Evolutionary conservation across 2,329 filamentous ascomycete genomes (phyloP).

Genomic region (Trichoderma polysporum): DNA sequence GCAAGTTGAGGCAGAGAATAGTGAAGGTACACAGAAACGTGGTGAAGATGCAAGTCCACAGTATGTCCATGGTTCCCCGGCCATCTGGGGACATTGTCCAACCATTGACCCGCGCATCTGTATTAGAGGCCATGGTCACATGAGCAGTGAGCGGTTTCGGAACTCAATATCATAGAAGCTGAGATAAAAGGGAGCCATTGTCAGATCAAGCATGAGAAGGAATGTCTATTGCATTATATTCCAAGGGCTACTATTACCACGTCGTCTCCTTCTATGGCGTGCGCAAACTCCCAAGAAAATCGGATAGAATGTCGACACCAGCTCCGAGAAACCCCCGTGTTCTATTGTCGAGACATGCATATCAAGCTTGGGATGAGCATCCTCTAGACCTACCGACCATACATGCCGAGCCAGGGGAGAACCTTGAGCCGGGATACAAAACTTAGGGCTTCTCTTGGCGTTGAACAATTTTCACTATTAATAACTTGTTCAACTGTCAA

Average conservation of each 20-base stretch:
- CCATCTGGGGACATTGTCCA: not conserved
- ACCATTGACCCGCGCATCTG: not conserved
- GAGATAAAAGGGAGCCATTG: not conserved
- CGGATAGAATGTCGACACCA: not conserved
- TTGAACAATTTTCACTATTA: not conserved
- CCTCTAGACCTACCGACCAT: not conserved
- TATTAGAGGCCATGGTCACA: not conserved
- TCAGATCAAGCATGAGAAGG: not conserved
- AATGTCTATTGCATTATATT: not conserved
- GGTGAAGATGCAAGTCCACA: not conserved
- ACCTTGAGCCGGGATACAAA: not conserved
- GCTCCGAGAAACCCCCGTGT: not conserved
- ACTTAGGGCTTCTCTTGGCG: not conserved
- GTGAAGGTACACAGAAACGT: not conserved
- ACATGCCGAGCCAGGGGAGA: not conserved
- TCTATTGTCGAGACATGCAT: not conserved
- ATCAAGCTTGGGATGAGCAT: not conserved
- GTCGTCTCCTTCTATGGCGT: not conserved
- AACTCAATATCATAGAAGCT: not conserved
- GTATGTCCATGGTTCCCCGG: constrained; percentile 1
- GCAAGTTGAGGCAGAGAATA: not conserved
- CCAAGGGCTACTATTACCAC: not conserved
- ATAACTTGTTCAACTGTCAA: not conserved
- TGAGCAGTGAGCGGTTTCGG: not conserved
- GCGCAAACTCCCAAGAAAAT: not conserved